These are phyloP conservation scores for Paraphoma sp. DNA, from an alignment of 2,329 filamentous ascomycete genomes.

Conservation along the genomic window DNA sequence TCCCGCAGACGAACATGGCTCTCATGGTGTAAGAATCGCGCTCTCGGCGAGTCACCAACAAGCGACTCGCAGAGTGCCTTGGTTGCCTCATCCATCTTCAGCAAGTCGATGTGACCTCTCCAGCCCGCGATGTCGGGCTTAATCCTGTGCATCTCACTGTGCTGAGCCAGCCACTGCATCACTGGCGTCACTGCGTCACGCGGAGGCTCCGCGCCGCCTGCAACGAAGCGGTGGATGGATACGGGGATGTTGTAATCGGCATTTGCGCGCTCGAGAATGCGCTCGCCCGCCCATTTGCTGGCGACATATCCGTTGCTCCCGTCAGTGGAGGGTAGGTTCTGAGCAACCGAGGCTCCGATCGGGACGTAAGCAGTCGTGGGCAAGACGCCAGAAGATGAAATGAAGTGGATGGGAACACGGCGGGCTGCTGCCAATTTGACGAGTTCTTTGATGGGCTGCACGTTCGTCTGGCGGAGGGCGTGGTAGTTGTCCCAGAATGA, in stretches of 20 bases:
- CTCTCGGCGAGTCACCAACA: no score
- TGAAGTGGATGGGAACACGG: slow-evolving; percentile 21
- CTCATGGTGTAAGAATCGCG: no score
- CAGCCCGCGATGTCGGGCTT: no score
- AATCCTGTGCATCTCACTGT: no score
- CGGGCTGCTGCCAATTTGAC: slow-evolving; percentile 4
- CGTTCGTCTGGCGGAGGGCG: slow-evolving; percentile 24
- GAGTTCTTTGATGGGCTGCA: slow-evolving; percentile 15
- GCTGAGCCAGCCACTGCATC: no score
- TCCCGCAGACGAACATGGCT: no score
- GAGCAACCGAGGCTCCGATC: not conserved
- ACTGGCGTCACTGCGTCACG: no score
- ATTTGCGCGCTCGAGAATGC: slow-evolving; percentile 39
- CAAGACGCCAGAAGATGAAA: not conserved
- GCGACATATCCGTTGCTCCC: slow-evolving; percentile 46
- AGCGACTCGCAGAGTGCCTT: no score
- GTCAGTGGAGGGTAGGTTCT: slow-evolving; percentile 25
- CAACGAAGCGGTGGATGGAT: not conserved
- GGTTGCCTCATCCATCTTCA: no score
- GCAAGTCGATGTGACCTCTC: no score
- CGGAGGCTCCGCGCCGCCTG: no score
- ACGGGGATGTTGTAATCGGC: not conserved
- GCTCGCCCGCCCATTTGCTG: slow-evolving; percentile 51
- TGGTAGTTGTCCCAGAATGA: slow-evolving; percentile 31
- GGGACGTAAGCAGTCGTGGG: not conserved